phyloP scores from a whole-genome alignment of 192 early-diverging fungal genomes.

The Powellomyces hirtus region DNA sequence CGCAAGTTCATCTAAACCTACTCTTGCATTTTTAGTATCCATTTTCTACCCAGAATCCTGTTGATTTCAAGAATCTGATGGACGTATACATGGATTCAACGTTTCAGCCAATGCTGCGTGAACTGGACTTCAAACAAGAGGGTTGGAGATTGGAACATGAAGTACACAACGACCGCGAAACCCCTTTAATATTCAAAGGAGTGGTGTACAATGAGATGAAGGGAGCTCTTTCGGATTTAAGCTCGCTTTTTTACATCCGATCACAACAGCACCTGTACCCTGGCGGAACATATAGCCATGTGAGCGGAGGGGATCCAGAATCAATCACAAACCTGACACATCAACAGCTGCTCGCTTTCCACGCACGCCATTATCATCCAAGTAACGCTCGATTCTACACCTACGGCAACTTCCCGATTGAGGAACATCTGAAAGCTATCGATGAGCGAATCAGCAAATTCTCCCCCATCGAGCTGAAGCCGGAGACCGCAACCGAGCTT shows the following conservation, averaged over 20 bases:
- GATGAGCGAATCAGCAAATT: conserved; percentile 61
- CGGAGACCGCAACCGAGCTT: conserved; percentile 38
- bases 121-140: conserved; percentile 89
- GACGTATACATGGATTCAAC: conserved; percentile 90
- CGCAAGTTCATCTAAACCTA: too few species aligned
- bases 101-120: conserved; percentile 75
- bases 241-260: conserved; percentile 72
- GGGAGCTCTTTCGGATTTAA: conserved; percentile 74
- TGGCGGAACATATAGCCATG: conserved; percentile 74
- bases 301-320: conserved; percentile 89
- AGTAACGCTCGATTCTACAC: conserved; percentile 90
- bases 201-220: conserved; percentile 99
- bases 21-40: conserved; percentile 67
- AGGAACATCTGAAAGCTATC: conserved; percentile 70
- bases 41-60: conserved; percentile 84
- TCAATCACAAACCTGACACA: conserved; percentile 86
- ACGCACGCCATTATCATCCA: conserved; percentile 84
- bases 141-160: conserved; percentile 91
- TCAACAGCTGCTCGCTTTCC: conserved; percentile 77
- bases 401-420: conserved; percentile 82
- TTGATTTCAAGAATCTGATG: conserved; percentile 88
- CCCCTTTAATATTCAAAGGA: conserved; percentile 85
- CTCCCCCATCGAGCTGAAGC: conserved; percentile 37
- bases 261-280: conserved; percentile 81
- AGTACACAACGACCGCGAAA: conserved; percentile 57